Evolutionary conservation across 352 stramenopile genomes (phyloP), one percentile per base, ranked within the genome.

Genomic region (Phytophthora tentaculata): DNA sequence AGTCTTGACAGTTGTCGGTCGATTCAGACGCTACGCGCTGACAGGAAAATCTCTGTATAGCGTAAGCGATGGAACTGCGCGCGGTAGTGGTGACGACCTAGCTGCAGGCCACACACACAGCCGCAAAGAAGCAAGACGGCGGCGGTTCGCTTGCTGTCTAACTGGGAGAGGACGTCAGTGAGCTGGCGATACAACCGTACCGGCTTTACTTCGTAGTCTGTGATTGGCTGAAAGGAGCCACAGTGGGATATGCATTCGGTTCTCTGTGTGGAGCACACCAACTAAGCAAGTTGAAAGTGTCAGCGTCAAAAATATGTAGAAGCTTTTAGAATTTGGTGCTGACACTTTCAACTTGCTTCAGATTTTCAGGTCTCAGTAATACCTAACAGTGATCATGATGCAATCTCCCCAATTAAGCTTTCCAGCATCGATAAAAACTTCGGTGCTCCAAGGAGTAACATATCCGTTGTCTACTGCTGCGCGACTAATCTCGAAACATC

Each of bases 161-260:
- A 9, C 51, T 58, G 56, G 56, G 63, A 71, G 64, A 61, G 48
- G 49, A 55, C 52, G 24, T 61, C 41, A 66, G 49, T 39, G 19
- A 10, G 26, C 32, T 49, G 45, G 10, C 57, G 22, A 41, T 19
- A 9, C 16, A 14, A 39, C 32, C 4, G 26, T 32, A 32, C 26
- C 26, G 26, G 14, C 45, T 57, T 69, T 64, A 55, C 24, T 55
- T 69, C 56, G 48, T 50, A 29, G 10, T 3, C 1, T 48, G 12
- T 51, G 51, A 72, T 73, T 73, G 65, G 65, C 19, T 45, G 35
- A 56, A 64, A 60, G 13, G 7, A 24, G 60, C 13, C 23, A 56
- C 28, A 41, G 55, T 59, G 48, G 55, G 24, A 69, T 19, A 24
- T 16, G 26, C 12, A 16, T 58, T 59, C 41, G n/a, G 61, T 69